These are phyloP conservation scores for Entrophospora sp. DNA, from an alignment of 192 early-diverging fungal species.

Conservation along the genomic window DNA sequence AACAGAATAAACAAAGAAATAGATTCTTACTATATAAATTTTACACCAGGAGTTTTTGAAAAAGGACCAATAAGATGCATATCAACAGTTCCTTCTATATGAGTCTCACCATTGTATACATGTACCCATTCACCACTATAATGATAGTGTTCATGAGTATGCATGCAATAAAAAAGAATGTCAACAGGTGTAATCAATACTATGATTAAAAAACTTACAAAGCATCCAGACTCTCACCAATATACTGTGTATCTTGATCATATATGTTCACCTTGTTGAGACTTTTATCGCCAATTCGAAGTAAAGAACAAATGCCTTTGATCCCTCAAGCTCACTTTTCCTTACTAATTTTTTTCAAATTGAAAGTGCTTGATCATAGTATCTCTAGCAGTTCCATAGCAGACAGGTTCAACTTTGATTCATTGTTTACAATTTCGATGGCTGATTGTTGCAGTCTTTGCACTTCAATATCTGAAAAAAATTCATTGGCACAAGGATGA, in stretches of 20 bases:
- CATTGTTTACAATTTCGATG: background rate
- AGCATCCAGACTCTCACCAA: background rate
- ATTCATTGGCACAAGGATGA: background rate
- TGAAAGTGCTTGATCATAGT: background rate
- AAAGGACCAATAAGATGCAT: background rate
- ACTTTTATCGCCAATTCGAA: background rate
- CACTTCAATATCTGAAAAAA: background rate
- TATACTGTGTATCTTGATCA: constrained; percentile 11
- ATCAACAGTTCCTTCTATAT: constrained; percentile 6
- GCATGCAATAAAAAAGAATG: too few relatives aligned
- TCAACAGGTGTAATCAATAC: too few relatives aligned
- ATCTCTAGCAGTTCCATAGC: background rate
- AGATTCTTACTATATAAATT: constrained; percentile 12
- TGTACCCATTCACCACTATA: constrained; percentile 6
- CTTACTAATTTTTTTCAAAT: background rate
- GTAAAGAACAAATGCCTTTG: background rate
- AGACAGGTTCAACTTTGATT: background rate
- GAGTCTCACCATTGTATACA: background rate
- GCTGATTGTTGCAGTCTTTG: background rate
- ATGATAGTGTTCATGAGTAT: background rate
- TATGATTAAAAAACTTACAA: constrained; percentile 16
- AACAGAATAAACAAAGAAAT: background rate
- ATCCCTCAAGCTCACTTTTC: background rate
- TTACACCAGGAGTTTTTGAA: background rate
- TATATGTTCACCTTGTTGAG: background rate